Percentiles rank a stretch among this genome's conserved stretches.
Evolutionary conservation across 2,329 filamentous ascomycete species (phyloP).

Genomic region (Cylindrodendrum hubeiense): DNA sequence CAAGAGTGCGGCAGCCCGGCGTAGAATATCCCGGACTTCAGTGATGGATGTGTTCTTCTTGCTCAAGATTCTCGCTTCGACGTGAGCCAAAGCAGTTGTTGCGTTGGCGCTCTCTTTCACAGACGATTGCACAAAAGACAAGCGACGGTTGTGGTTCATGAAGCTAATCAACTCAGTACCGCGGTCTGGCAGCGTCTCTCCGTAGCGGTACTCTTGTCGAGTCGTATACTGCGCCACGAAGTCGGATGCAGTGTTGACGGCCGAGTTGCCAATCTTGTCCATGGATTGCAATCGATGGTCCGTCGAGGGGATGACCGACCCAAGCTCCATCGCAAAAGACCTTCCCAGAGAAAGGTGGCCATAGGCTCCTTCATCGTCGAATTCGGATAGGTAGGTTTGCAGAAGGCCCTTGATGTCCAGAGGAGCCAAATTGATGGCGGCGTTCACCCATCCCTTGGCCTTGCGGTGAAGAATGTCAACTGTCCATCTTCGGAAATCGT

Average conservation of each 20-base stretch:
- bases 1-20: constrained; percentile 86
- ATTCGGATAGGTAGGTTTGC: constrained; percentile 96
- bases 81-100: constrained; percentile 75
- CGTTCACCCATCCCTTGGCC: constrained; percentile 84
- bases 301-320: constrained; percentile 84
- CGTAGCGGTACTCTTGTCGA: constrained; percentile 93
- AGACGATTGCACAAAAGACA: constrained; percentile 64
- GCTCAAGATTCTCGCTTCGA: constrained; percentile 78
- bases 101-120: constrained; percentile 69
- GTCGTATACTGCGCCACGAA: constrained; percentile 98
- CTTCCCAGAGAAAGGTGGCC: constrained; percentile 92
- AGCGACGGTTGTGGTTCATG: constrained; percentile 66
- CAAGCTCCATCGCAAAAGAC: constrained; percentile 95
- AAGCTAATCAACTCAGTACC: constrained; percentile 74
- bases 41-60: constrained; percentile 77
- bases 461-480: constrained; percentile 81
- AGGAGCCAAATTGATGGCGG: constrained; percentile 86
- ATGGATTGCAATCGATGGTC: constrained; percentile 90
- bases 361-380: constrained; percentile 90
- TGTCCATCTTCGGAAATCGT: constrained; percentile 82
- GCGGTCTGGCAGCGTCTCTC: constrained; percentile 79
- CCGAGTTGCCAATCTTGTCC: constrained; percentile 77
- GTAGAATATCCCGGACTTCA: constrained; percentile 84
- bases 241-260: constrained; percentile 92
- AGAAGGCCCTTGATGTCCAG: constrained; percentile 94